phyloP scores from a whole-genome alignment of 371 early-diverging fungal genomes.

The Mucor irregularis region DNA sequence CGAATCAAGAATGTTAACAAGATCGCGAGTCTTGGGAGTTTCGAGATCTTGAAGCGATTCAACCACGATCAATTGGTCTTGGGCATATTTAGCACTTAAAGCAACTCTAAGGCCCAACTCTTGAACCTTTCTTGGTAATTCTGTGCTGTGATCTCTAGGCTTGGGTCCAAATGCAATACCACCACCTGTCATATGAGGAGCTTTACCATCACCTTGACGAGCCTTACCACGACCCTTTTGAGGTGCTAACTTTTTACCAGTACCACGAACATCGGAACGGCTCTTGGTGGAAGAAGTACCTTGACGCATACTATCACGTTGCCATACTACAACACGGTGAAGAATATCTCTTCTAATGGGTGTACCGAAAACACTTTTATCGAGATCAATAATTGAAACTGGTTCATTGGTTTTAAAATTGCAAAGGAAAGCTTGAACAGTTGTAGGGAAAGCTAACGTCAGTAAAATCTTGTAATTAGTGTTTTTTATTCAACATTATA shows the following conservation, averaged over 20 bases:
- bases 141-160: slow-evolving; percentile 81
- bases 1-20: slow-evolving; percentile 55
- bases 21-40: slow-evolving; percentile 61
- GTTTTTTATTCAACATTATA: not conserved
- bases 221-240: slow-evolving; percentile 96
- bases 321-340: slow-evolving; percentile 86
- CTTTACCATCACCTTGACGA: slow-evolving; percentile 82
- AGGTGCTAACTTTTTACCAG: slow-evolving; percentile 74
- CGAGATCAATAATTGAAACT: slow-evolving; percentile 73
- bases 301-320: slow-evolving; percentile 78
- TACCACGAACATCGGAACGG: slow-evolving; percentile 84
- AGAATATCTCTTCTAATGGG: slow-evolving; percentile 86
- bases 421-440: slow-evolving; percentile 80
- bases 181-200: slow-evolving; percentile 92
- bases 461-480: not conserved
- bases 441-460: slow-evolving; percentile 15
- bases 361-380: slow-evolving; percentile 76
- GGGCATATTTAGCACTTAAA: slow-evolving; percentile 86
- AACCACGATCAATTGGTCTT: slow-evolving; percentile 86
- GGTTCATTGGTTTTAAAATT: slow-evolving; percentile 79
- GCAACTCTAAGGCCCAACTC: slow-evolving; percentile 81
- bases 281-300: slow-evolving; percentile 86
- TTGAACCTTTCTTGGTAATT: slow-evolving; percentile 86
- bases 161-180: slow-evolving; percentile 89
- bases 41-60: slow-evolving; percentile 62